Base-by-base conservation (phyloP, 352 stramenopile species). In the Phytophthora idaei region DNA sequence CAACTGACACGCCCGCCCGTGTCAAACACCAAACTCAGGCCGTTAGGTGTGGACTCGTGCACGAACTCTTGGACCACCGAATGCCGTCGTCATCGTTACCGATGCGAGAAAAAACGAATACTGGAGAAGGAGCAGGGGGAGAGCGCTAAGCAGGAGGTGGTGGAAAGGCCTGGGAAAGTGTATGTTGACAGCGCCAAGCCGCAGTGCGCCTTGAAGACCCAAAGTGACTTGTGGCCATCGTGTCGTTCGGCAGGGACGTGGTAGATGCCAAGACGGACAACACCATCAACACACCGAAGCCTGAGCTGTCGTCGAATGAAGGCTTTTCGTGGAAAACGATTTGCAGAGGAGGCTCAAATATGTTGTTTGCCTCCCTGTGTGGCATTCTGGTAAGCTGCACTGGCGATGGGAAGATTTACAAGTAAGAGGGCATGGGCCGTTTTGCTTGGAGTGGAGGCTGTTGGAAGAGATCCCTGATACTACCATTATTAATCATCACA, bases 181-280 rank as follows among this genome's bases (percentile, higher is more conserved):
- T 74, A 70, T 44, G 59, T 66, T 27, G 63, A 72, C 31, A 64
- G 80, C 27, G 42, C n/a, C 31, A 81, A 79, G 57, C 65, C 67
- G 8, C 42, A 81, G 49, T 81, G 78, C 49, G 41, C 65, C 5
- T 64, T 83, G 10, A 73, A 76, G 57, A 81, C 39, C 87, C 87
- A 29, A 66, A 74, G 39, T 95, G 87, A 85, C 81, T 95, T 32
- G 56, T 71, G 9, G 81, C 79, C 0, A 83, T 95, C 61, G 80
- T 93, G 34, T 94, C 87, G 21, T 95, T 93, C 52, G 81, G 82
- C 39, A 88, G 80, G 10, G 78, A 95, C 31, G 59, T 95, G 21
- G 80, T 93, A 9, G 87, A 67, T 12, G 77, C 74, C 15, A 89
- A 82, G 49, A 51, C 66, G 8, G 80, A 90, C 64, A 87, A 87